Conservation (phyloP, 768 basidiomycete genomes). For the Russula emetica region DNA sequence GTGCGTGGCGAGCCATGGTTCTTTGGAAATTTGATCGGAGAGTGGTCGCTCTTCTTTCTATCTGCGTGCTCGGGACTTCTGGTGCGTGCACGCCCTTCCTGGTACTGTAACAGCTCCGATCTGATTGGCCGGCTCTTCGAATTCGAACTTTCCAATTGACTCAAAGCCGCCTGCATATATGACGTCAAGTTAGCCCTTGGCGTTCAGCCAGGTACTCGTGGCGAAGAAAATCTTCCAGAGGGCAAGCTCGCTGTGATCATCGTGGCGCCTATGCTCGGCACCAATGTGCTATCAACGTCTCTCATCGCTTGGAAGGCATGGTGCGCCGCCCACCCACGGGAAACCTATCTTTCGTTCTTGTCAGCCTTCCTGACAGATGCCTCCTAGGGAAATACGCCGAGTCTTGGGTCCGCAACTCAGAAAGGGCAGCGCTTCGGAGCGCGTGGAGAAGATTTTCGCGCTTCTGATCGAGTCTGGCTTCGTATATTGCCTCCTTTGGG, state of each 20-base stretch:
- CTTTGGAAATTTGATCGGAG: constrained; percentile 22
- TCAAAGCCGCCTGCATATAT: constrained; percentile 5
- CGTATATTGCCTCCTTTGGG: constrained; percentile 20
- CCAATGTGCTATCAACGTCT: constrained; percentile 16
- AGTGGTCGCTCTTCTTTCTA: constrained; percentile 8
- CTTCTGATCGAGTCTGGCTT: constrained; percentile 25
- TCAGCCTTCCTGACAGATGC: background rate
- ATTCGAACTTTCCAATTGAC: background rate
- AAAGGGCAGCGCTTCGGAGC: constrained; percentile 12
- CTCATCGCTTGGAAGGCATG: constrained; percentile 25
- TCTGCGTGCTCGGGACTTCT: constrained; percentile 13
- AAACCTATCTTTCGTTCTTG: background rate
- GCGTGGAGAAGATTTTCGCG: constrained; percentile 11
- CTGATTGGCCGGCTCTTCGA: background rate
- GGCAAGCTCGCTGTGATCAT: constrained; percentile 16
- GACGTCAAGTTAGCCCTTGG: constrained; percentile 15
- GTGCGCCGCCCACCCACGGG: background rate
- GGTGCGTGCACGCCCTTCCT: background rate
- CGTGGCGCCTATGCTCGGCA: constrained; percentile 21
- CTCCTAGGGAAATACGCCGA: constrained; percentile 11
- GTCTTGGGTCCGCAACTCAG: constrained; percentile 10
- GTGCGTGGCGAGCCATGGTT: constrained; percentile 19
- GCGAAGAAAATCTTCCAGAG: background rate
- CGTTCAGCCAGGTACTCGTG: constrained; percentile 2
- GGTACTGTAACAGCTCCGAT: too few relatives aligned